Base-by-base conservation (phyloP, 2,329 filamentous ascomycete species). In the Talaromyces islandicus region DNA sequence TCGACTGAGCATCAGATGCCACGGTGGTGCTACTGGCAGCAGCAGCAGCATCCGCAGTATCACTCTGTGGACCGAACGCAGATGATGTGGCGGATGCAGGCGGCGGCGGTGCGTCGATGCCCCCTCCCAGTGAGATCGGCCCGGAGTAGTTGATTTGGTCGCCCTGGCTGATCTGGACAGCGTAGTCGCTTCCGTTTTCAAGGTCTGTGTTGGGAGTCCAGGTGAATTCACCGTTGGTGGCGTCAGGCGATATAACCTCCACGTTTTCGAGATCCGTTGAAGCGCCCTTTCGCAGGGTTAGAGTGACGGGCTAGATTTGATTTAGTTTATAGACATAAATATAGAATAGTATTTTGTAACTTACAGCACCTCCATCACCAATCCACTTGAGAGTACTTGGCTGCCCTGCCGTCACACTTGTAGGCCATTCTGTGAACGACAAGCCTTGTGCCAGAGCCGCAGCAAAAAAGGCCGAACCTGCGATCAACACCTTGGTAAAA, bases 91-190 rank as follows among this genome's bases (percentile, higher is more conserved):
- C 25, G 17, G 48, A 9, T n/a, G 12, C 24, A 27, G 25, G 54
- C 27, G 51, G 52, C 6, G 54, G 59, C 19, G 54, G 59, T 14
- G 30, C 14, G 27, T 50, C 62, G 51, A 41, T 65, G 46, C 71
- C 73, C 46, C 77, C 77, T 38, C 73, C 70, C 52, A 84, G 69
- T 32, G 69, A 67, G 69, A 87, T 77, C 30, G 77, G 78, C 51
- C 78, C 81, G 52, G 79, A 82, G 75, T 85, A 87, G 75, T 87
- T 87, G 70, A 75, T 67, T 53, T 71, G 62, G 46, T 68, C 73
- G 61, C 76, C 80, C 68, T 86, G 84, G 14, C 67, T 69, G 72
- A 88, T 85, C 70, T 85, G 73, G 60, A 87, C 79, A 58, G 85
- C 84, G 68, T 87, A 87, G 73, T 84, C 75, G 41, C 70, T 62